Conservation (phyloP, 345 rosid species). For the Clausena lansium region DNA sequence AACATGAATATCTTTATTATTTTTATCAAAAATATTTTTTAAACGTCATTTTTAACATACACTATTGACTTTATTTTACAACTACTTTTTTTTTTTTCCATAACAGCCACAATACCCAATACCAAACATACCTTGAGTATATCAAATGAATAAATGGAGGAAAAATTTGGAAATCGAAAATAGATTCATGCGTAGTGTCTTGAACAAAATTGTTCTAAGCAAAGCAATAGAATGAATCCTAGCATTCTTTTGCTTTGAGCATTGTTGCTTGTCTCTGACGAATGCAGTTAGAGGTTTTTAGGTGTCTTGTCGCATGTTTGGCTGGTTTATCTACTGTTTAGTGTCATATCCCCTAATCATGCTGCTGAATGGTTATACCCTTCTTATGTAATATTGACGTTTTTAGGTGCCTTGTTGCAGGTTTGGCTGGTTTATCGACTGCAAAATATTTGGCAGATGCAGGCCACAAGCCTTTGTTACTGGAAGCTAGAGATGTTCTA, state of each 20-base stretch:
- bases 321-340: slow-evolving; percentile 94
- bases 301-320: slow-evolving; percentile 54
- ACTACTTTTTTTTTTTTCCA: neutral
- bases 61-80: too few relatives aligned
- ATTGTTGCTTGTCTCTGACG: neutral
- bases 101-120: too few relatives aligned
- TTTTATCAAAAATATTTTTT: too few relatives aligned
- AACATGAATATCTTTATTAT: too few relatives aligned
- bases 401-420: slow-evolving; percentile 35
- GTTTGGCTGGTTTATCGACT: slow-evolving; percentile 94
- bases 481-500: slow-evolving; percentile 90
- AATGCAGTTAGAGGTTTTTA: neutral
- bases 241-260: neutral
- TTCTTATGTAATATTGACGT: neutral
- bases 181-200: too few relatives aligned
- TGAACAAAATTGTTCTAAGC: too few relatives aligned
- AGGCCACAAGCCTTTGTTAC: slow-evolving; percentile 77
- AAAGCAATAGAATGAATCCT: neutral
- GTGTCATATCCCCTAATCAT: too few relatives aligned
- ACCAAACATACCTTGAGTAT: too few relatives aligned
- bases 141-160: neutral
- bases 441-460: slow-evolving; percentile 95
- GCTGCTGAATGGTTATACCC: neutral
- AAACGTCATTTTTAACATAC: too few relatives aligned
- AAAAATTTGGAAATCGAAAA: neutral